Percentiles rank a stretch among this genome's conserved stretches.
Conservation (phyloP, 176 grass and related monocot genomes). For the Rhynchospora pubera region DNA sequence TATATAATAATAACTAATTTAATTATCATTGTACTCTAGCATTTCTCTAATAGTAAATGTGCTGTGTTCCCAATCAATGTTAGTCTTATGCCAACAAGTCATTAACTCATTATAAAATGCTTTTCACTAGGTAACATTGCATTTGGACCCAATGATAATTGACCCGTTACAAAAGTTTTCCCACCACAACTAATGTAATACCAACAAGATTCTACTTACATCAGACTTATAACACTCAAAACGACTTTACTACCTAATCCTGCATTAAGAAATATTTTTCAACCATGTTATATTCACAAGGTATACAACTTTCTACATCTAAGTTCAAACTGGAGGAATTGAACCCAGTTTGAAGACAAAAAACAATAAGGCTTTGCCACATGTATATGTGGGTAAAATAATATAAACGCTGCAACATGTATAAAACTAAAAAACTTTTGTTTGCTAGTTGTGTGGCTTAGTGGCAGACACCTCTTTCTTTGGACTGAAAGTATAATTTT, state of each 20-base stretch:
- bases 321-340: background rate
- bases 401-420: background rate
- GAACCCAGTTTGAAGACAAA: background rate
- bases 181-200: background rate
- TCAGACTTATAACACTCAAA: background rate
- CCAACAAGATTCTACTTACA: background rate
- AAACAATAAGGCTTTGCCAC: background rate
- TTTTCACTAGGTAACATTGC: background rate
- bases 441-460: background rate
- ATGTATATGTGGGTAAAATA: background rate
- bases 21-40: too few species aligned
- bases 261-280: background rate
- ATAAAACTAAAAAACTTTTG: background rate
- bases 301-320: background rate
- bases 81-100: background rate
- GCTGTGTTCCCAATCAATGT: background rate
- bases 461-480: background rate
- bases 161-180: background rate
- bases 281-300: background rate
- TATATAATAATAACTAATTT: background rate
- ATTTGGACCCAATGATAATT: background rate
- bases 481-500: background rate
- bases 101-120: background rate
- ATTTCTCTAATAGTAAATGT: too few species aligned
- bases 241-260: background rate